These are phyloP conservation scores for Yamadazyma pseudoaaseri DNA, from an alignment of 1,139 yeast species.

Conservation along the genomic window DNA sequence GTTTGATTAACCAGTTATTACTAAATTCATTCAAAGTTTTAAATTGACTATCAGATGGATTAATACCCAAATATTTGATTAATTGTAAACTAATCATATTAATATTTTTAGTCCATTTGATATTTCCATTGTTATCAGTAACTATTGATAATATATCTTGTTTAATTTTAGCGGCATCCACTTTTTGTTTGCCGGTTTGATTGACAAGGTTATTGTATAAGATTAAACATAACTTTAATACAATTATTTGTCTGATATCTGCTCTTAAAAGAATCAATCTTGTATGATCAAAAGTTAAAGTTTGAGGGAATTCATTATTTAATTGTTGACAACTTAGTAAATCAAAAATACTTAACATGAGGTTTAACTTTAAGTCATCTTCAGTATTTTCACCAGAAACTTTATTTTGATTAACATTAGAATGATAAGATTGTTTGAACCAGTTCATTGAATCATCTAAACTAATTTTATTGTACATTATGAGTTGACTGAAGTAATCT, in stretches of 20 bases:
- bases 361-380: constrained; percentile 31
- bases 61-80: constrained; percentile 39
- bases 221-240: constrained; percentile 71
- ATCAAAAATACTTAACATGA: constrained; percentile 54
- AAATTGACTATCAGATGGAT: constrained; percentile 22
- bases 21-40: constrained; percentile 50
- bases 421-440: constrained; percentile 36
- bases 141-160: constrained; percentile 76
- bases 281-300: constrained; percentile 85
- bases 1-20: constrained; percentile 78
- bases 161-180: constrained; percentile 35
- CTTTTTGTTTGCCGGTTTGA: constrained; percentile 34
- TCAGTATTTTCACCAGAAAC: constrained; percentile 5
- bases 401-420: constrained; percentile 11
- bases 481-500: constrained; percentile 76
- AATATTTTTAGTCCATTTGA: constrained; percentile 87
- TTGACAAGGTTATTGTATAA: constrained; percentile 67
- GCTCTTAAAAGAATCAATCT: constrained; percentile 76
- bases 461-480: constrained; percentile 64
- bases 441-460: constrained; percentile 67
- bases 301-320: constrained; percentile 81
- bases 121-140: constrained; percentile 81
- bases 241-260: constrained; percentile 81
- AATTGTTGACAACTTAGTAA: constrained; percentile 74
- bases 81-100: constrained; percentile 71